These are phyloP conservation scores for Linum usitatissimum DNA, from an alignment of 345 rosid genomes.

Conservation along the genomic window DNA sequence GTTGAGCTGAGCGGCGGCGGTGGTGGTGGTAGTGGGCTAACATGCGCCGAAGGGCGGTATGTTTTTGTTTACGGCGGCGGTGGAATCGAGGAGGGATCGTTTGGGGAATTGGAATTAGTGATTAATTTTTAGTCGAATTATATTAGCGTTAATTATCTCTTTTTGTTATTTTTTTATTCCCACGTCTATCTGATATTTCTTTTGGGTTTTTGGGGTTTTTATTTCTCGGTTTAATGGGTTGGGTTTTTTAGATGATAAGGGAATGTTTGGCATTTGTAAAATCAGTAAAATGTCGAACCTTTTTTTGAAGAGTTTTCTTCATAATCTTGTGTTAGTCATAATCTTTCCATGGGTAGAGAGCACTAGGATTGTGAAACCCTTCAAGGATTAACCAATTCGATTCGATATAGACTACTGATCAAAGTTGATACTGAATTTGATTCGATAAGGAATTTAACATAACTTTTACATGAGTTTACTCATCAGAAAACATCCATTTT, in stretches of 20 bases:
- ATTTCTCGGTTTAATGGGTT: neutral
- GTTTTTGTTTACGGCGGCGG: constrained; percentile 2
- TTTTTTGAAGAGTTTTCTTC: neutral
- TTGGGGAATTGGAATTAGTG: constrained; percentile 10
- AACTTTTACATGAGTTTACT: too few relatives aligned
- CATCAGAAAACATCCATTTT: too few relatives aligned
- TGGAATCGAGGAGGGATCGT: neutral
- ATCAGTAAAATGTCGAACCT: constrained; percentile 11
- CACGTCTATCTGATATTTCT: neutral
- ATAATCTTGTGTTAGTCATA: too few relatives aligned
- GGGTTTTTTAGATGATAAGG: constrained; percentile 3
- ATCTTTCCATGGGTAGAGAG: too few relatives aligned
- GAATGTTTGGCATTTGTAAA: constrained; percentile 22
- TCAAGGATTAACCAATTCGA: too few relatives aligned
- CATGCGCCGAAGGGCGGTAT: constrained; percentile 18
- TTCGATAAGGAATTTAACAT: too few relatives aligned
- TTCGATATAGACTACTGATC: too few relatives aligned
- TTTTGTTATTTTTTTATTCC: neutral
- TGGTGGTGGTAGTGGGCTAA: constrained; percentile 9
- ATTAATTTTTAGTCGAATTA: neutral
- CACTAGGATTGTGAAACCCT: too few relatives aligned
- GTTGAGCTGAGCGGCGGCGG: neutral
- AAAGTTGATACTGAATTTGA: too few relatives aligned
- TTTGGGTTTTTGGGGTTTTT: neutral
- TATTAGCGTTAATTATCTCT: neutral